A percentile compares a stretch with the other conserved stretches of the same genome.
Conservation (phyloP, 73 alveolate species). For the Paramecium pentaurelia region DNA sequence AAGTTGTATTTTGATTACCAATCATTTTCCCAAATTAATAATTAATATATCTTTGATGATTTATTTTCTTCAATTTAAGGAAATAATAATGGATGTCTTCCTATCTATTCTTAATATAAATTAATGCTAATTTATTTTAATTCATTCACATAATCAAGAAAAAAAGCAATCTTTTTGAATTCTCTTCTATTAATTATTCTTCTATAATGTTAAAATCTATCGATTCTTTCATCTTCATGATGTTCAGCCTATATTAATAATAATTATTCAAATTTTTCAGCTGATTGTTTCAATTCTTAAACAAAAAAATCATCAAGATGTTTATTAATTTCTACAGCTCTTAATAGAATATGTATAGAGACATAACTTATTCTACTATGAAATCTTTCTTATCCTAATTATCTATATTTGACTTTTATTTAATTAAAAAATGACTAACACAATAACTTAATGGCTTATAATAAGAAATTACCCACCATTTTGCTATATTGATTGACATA, state of each 20-base stretch:
- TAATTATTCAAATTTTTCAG: background rate
- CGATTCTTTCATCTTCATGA: background rate
- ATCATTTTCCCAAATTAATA: background rate
- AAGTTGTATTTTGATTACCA: background rate
- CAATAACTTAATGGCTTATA: background rate
- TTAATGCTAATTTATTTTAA: background rate
- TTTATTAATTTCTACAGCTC: background rate
- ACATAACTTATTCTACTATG: background rate
- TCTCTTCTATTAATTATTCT: background rate
- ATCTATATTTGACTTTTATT: background rate
- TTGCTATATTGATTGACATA: background rate
- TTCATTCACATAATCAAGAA: constrained; percentile 3
- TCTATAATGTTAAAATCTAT: background rate
- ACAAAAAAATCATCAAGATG: background rate
- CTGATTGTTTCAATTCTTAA: background rate
- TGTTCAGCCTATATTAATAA: background rate
- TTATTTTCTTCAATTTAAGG: background rate
- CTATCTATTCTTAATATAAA: background rate
- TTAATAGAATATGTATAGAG: background rate
- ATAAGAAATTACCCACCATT: background rate
- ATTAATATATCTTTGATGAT: background rate
- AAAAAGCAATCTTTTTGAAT: background rate
- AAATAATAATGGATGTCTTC: background rate
- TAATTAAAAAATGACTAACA: background rate
- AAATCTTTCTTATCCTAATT: constrained; percentile 5